Conservation (phyloP, 345 rosid genomes). For the Corymbia maculata region DNA sequence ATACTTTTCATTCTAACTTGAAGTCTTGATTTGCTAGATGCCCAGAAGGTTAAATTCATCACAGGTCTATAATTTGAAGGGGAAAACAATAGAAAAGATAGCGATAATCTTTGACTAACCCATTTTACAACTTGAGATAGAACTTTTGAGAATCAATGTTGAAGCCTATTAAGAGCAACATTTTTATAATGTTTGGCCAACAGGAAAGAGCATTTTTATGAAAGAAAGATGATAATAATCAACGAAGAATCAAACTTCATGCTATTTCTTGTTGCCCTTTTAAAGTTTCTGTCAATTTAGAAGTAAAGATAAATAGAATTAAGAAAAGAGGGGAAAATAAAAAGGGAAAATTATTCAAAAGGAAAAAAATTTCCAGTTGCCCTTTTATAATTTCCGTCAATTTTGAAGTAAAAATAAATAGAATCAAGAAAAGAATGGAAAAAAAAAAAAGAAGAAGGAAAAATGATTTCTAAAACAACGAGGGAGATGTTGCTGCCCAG, state of each 20-base stretch:
- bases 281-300: too few relatives aligned
- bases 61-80: background rate
- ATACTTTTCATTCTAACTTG: background rate
- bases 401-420: too few relatives aligned
- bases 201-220: background rate
- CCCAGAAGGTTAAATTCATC: background rate
- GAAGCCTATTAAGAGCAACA: background rate
- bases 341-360: too few relatives aligned
- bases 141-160: background rate
- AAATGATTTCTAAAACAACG: too few relatives aligned
- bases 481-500: conserved; percentile 35
- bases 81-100: background rate
- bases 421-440: too few relatives aligned
- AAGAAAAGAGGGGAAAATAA: too few relatives aligned
- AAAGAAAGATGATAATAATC: background rate
- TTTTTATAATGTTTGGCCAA: background rate
- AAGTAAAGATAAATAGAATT: too few relatives aligned
- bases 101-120: background rate
- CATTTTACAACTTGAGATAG: background rate
- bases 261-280: background rate
- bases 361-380: background rate
- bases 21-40: background rate
- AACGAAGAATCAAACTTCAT: background rate
- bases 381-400: background rate
- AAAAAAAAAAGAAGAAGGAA: background rate